phyloP scores from a whole-genome alignment of 179 eudicot genomes.

The Kewa caespitosa region DNA sequence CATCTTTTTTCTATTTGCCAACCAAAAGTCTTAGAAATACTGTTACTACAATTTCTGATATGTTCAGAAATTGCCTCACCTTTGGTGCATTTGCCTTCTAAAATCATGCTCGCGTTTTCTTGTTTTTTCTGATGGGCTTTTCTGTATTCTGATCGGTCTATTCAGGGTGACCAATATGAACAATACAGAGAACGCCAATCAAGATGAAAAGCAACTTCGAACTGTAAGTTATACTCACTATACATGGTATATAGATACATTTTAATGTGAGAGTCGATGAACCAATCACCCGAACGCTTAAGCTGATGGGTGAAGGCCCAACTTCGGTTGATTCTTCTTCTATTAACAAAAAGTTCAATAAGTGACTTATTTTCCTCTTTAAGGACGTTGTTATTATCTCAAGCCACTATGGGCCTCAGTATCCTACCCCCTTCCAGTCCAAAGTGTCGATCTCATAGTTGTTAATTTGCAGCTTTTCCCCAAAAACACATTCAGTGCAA shows the following conservation, averaged over 20 bases:
- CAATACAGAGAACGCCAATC: constrained; percentile 27
- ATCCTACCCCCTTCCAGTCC: too few relatives aligned
- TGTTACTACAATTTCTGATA: background rate
- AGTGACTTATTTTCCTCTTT: too few relatives aligned
- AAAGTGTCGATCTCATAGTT: too few relatives aligned
- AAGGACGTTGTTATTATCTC: too few relatives aligned
- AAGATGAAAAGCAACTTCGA: constrained; percentile 48
- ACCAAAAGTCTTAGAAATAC: background rate
- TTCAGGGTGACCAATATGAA: constrained; percentile 46
- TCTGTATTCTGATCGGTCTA: constrained; percentile 2
- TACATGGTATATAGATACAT: background rate
- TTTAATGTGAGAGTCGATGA: too few relatives aligned
- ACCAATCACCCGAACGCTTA: too few relatives aligned
- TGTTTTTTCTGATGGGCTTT: background rate
- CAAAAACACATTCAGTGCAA: too few relatives aligned
- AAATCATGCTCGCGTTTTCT: background rate
- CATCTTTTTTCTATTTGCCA: background rate
- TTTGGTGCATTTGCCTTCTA: background rate
- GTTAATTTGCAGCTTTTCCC: too few relatives aligned
- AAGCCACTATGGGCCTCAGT: background rate
- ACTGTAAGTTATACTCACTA: constrained; percentile 52
- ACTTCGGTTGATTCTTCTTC: too few relatives aligned
- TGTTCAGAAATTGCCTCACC: background rate
- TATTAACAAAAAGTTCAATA: too few relatives aligned
- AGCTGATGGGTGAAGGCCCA: too few relatives aligned